These are phyloP conservation scores for Colletotrichum camelliae DNA, from an alignment of 2,329 filamentous ascomycete species.

Conservation along the genomic window DNA sequence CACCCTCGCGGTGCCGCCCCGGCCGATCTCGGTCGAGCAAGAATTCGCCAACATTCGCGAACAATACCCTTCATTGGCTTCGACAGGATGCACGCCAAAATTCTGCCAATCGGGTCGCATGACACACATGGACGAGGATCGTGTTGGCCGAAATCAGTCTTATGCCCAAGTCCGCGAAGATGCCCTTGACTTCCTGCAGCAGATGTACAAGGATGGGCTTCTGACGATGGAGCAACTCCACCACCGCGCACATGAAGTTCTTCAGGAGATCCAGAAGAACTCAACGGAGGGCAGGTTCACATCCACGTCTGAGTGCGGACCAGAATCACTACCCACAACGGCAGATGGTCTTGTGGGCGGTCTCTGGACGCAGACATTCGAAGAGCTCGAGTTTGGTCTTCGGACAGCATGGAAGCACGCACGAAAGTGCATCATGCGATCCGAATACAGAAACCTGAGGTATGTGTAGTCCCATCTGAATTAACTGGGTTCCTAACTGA, in stretches of 20 bases:
- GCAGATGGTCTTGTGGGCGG: conserved; percentile 7
- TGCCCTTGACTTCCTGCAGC: conserved; percentile 15
- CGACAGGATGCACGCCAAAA: conserved; percentile 10
- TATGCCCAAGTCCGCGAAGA: conserved; percentile 20
- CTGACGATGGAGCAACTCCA: conserved; percentile 10
- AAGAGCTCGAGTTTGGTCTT: conserved; percentile 18
- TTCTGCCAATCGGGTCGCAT: conserved; percentile 19
- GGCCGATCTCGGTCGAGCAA: conserved; percentile 7
- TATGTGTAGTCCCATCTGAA: background rate
- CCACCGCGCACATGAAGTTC: conserved; percentile 7
- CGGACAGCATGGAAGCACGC: conserved; percentile 15
- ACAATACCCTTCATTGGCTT: conserved; percentile 9
- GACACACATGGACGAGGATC: conserved; percentile 19
- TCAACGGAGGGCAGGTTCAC: conserved; percentile 12
- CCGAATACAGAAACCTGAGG: conserved; percentile 14
- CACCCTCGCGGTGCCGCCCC: conserved; percentile 8
- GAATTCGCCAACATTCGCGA: conserved; percentile 19
- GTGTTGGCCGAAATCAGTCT: conserved; percentile 15
- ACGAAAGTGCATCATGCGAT: conserved; percentile 20
- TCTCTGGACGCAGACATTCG: conserved; percentile 19
- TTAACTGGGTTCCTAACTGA: background rate
- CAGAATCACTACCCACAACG: background rate
- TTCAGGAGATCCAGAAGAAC: conserved; percentile 18
- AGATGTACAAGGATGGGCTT: conserved; percentile 14
- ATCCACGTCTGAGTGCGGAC: background rate